Evolutionary conservation across 169 alveolate genomes (phyloP).

Genomic region (Besnoitia besnoiti): DNA sequence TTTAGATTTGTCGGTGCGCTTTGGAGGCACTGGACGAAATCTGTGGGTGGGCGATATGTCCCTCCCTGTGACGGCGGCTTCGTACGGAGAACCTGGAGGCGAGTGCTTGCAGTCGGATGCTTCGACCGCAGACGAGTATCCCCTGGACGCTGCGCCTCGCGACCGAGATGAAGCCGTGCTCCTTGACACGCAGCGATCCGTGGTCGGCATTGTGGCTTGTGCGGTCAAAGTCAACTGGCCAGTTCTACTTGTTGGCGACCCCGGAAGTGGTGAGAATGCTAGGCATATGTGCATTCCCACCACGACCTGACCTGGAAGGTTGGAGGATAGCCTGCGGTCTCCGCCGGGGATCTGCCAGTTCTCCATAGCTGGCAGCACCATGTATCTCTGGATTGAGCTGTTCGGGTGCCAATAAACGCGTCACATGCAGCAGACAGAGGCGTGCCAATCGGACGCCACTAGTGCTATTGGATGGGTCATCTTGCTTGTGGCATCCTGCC

Average conservation of each 20-base stretch:
- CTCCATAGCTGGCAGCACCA: no score
- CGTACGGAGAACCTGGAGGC: neutral
- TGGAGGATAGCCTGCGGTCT: no score
- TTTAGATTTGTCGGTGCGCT: neutral
- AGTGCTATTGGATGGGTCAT: no score
- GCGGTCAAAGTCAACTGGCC: constrained; percentile 66
- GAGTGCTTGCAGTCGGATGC: neutral
- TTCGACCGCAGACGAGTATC: neutral
- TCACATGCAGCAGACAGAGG: no score
- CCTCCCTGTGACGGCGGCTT: constrained; percentile 1
- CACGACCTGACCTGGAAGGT: no score
- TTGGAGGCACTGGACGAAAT: neutral
- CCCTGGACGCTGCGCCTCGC: neutral
- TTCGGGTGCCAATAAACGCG: no score
- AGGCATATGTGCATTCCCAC: no score
- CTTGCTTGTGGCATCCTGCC: no score
- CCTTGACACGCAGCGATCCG: constrained; percentile 10
- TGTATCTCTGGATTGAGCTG: no score
- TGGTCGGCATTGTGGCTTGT: constrained; percentile 20
- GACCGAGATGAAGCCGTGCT: neutral
- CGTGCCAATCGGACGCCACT: no score
- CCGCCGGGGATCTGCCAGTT: no score
- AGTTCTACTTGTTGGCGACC: constrained; percentile 45
- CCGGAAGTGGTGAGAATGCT: constrained; percentile 39
- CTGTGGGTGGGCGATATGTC: neutral